A percentile compares a stretch with the other conserved stretches of the same genome.
Evolutionary conservation across 2,329 filamentous ascomycete species (phyloP).

Genomic region (Penicillium palitans): DNA sequence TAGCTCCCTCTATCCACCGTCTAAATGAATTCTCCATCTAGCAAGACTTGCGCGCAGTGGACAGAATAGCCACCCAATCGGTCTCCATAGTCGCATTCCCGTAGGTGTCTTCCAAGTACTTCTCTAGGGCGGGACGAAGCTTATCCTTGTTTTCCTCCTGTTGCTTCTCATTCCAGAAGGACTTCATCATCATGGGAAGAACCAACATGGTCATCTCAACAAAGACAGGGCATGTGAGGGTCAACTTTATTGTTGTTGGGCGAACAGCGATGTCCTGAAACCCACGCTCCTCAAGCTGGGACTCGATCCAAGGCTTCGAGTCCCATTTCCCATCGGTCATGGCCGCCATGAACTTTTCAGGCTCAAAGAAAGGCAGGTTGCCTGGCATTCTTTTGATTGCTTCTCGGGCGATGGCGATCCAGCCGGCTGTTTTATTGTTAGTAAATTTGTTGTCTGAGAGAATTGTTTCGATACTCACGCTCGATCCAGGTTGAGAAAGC

Average conservation of each 20-base stretch:
- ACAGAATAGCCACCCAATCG: slow-evolving; percentile 33
- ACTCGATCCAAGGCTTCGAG: slow-evolving; percentile 22
- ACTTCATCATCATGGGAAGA: slow-evolving; percentile 22
- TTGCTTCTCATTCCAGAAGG: slow-evolving; percentile 34
- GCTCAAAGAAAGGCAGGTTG: slow-evolving; percentile 27
- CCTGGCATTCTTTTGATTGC: slow-evolving; percentile 31
- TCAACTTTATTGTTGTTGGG: slow-evolving; percentile 14
- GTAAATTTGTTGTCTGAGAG: neutral
- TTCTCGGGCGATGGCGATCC: slow-evolving; percentile 27
- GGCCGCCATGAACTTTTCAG: slow-evolving; percentile 19
- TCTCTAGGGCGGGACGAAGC: slow-evolving; percentile 23
- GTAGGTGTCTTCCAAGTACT: slow-evolving; percentile 27
- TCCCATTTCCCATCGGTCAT: slow-evolving; percentile 28
- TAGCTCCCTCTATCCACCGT: neutral
- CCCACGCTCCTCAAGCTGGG: slow-evolving; percentile 23
- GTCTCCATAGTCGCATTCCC: slow-evolving; percentile 26
- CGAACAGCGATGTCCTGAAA: slow-evolving; percentile 29
- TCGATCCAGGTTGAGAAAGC: slow-evolving; percentile 41
- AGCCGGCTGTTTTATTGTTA: slow-evolving; percentile 25
- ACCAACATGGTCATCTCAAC: slow-evolving; percentile 26
- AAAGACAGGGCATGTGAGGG: slow-evolving; percentile 20
- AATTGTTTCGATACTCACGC: slow-evolving; percentile 19
- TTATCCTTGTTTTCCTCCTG: slow-evolving; percentile 24
- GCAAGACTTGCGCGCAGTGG: slow-evolving; percentile 31
- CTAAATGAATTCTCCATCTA: slow-evolving; percentile 1